These are phyloP conservation scores for Salix dunnii DNA, from an alignment of 345 rosid species.

Conservation along the genomic window DNA sequence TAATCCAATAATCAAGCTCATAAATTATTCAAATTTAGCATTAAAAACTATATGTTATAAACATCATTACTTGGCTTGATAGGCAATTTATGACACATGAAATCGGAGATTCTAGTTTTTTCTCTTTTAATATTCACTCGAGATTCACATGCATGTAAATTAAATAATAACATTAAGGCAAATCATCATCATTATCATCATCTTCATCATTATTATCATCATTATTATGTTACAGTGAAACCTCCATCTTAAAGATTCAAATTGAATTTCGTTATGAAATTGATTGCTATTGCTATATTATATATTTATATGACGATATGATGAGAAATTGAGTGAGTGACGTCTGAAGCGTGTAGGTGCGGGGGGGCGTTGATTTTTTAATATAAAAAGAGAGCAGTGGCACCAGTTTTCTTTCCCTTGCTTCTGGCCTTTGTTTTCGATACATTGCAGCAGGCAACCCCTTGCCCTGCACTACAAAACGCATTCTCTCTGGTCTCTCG, in stretches of 20 bases:
- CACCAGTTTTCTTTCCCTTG: constrained; percentile 26
- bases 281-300: neutral
- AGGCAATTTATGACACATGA: no score
- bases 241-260: neutral
- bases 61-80: no score
- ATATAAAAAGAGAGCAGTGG: constrained; percentile 30
- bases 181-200: no score
- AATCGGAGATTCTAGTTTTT: neutral
- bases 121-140: neutral
- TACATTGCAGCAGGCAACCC: neutral
- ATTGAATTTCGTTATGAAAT: neutral
- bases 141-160: neutral
- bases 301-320: neutral
- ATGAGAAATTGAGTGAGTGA: constrained; percentile 12
- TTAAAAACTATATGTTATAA: no score
- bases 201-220: no score
- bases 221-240: neutral
- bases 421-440: constrained; percentile 25
- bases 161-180: neutral
- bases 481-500: constrained; percentile 4
- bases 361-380: constrained; percentile 19
- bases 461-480: constrained; percentile 7
- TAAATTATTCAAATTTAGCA: neutral
- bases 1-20: neutral
- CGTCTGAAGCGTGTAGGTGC: constrained; percentile 17